Percentiles rank a stretch among this genome's conserved stretches.
phyloP scores from a whole-genome alignment of 495 filamentous ascomycete genomes.

The Daldinia decipiens region DNA sequence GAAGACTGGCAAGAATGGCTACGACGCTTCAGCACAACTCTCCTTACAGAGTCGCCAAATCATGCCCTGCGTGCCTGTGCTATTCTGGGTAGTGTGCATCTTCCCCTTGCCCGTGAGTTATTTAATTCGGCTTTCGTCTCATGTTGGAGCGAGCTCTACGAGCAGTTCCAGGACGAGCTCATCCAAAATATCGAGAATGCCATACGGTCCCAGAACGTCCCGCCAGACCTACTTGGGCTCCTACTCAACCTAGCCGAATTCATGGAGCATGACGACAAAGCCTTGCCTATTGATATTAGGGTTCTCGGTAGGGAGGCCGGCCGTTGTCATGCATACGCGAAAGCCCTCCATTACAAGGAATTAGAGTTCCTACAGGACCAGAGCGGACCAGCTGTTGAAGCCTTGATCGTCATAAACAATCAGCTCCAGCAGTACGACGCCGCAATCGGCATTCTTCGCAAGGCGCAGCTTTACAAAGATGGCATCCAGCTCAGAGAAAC shows the following conservation, averaged over 20 bases:
- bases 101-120: constrained; percentile 87
- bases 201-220: constrained; percentile 89
- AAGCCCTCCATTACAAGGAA: constrained; percentile 98
- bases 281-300: constrained; percentile 95
- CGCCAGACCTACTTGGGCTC: constrained; percentile 92
- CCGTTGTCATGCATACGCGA: constrained; percentile 96
- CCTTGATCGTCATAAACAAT: constrained; percentile 98
- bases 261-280: constrained; percentile 99
- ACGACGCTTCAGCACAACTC: constrained; percentile 91
- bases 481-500: constrained; percentile 91
- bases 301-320: constrained; percentile 91
- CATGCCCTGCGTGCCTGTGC: constrained; percentile 94
- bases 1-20: constrained; percentile 99
- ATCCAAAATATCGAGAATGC: constrained; percentile 95
- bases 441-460: constrained; percentile 94
- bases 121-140: constrained; percentile 99
- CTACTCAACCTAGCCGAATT: constrained; percentile 97
- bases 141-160: constrained; percentile 97
- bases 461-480: constrained; percentile 93
- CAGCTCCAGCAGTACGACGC: constrained; percentile 97
- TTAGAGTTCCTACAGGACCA: constrained; percentile 98
- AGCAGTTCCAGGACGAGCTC: constrained; percentile 93
- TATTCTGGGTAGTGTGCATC: constrained; percentile 87
- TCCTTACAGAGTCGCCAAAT: constrained; percentile 94
- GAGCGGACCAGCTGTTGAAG: constrained; percentile 93